phyloP scores from a whole-genome alignment of 768 basidiomycete genomes.

The Kwoniella sp. region DNA sequence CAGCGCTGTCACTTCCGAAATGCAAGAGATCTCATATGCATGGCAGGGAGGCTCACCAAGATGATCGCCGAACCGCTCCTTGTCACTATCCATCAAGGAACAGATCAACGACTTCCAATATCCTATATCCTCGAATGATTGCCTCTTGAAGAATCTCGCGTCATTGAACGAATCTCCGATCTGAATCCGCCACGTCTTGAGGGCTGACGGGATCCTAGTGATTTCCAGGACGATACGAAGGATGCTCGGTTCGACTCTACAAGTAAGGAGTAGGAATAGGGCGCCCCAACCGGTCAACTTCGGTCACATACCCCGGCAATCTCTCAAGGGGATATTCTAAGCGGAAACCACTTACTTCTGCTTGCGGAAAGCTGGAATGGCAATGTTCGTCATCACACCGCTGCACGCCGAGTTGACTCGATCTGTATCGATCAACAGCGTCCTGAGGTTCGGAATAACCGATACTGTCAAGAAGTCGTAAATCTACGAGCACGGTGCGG shows the following conservation, averaged over 20 bases:
- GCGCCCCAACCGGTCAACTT: too few relatives aligned
- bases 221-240: constrained; percentile 75
- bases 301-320: too few relatives aligned
- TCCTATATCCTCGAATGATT: constrained; percentile 56
- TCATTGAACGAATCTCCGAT: constrained; percentile 83
- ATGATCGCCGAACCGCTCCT: constrained; percentile 78
- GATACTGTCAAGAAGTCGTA: constrained; percentile 68
- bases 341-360: constrained; percentile 63
- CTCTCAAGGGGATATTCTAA: too few relatives aligned
- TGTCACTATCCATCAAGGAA: constrained; percentile 80
- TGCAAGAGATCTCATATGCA: too few relatives aligned
- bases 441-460: constrained; percentile 73
- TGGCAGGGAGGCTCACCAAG: constrained; percentile 70
- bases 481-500: constrained; percentile 64
- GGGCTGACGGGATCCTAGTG: constrained; percentile 70
- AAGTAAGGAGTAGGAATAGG: too few relatives aligned
- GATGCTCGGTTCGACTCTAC: constrained; percentile 63
- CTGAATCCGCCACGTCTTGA: constrained; percentile 81
- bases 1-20: too few relatives aligned
- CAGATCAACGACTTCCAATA: constrained; percentile 77
- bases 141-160: constrained; percentile 69
- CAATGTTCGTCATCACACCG: constrained; percentile 80
- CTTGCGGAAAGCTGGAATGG: constrained; percentile 76
- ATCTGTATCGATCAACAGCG: constrained; percentile 80
- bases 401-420: constrained; percentile 75